A percentile compares a stretch with the other conserved stretches of the same genome.
phyloP scores from a whole-genome alignment of 176 grass and related monocot genomes.

The Phyllostachys edulis region DNA sequence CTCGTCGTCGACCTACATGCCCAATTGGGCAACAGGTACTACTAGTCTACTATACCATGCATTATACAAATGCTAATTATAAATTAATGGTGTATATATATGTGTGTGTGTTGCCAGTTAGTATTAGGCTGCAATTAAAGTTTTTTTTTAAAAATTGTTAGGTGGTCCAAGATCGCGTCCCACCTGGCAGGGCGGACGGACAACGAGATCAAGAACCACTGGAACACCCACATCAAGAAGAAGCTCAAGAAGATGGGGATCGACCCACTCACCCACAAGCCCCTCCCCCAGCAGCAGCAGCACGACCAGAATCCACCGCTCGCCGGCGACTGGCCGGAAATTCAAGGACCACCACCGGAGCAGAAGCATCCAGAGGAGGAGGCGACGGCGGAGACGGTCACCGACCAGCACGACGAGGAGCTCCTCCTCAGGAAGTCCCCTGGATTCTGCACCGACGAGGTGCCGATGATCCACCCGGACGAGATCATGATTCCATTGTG shows the following conservation, averaged over 20 bases:
- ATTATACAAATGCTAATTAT: not conserved
- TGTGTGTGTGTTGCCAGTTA: not conserved
- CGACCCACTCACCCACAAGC: slow-evolving; percentile 72
- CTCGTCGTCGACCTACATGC: slow-evolving; percentile 55
- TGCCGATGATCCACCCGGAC: slow-evolving; percentile 67
- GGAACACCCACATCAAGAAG: slow-evolving; percentile 91
- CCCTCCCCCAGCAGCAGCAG: slow-evolving; percentile 7
- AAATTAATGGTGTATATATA: not conserved
- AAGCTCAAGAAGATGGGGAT: slow-evolving; percentile 83
- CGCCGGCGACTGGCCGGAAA: not conserved
- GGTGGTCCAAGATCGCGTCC: slow-evolving; percentile 76
- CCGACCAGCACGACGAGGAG: not conserved
- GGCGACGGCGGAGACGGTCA: not conserved
- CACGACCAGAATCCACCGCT: not conserved
- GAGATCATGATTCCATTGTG: slow-evolving; percentile 52
- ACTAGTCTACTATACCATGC: not conserved
- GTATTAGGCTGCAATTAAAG: not conserved
- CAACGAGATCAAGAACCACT: slow-evolving; percentile 93
- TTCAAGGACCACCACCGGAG: not conserved
- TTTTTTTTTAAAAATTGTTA: not conserved
- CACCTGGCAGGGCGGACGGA: slow-evolving; percentile 58
- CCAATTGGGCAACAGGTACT: slow-evolving; percentile 61
- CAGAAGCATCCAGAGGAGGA: not conserved
- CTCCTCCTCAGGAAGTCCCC: slow-evolving; percentile 19
- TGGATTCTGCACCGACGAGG: slow-evolving; percentile 78